A percentile compares a stretch with the other conserved stretches of the same genome.
phyloP scores from a whole-genome alignment of 140 eudicot species.

The Senecio squalidus region DNA sequence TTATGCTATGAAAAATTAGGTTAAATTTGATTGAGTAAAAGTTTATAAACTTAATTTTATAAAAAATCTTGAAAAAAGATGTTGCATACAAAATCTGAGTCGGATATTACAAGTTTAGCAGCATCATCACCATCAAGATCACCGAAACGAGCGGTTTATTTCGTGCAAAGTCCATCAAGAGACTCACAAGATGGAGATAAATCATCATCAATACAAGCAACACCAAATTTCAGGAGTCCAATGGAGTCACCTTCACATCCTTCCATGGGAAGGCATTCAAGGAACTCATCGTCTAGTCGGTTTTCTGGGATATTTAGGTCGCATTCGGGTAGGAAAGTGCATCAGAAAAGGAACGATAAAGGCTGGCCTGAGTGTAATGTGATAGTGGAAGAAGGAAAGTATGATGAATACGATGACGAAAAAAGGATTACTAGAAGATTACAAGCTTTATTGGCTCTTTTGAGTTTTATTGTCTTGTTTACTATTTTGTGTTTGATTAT shows the following conservation, averaged over 20 bases:
- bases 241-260: conserved; percentile 97
- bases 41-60: background rate
- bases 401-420: conserved; percentile 78
- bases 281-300: conserved; percentile 92
- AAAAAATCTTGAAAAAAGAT: conserved; percentile 24
- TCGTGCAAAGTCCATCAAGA: conserved; percentile 94
- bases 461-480: conserved; percentile 60
- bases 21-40: conserved; percentile 2
- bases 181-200: conserved; percentile 98
- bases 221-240: conserved; percentile 81
- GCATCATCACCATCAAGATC: conserved; percentile 98
- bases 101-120: conserved; percentile 90
- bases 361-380: conserved; percentile 99
- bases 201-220: conserved; percentile 84
- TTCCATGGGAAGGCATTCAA: conserved; percentile 82
- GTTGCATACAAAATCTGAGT: conserved; percentile 88
- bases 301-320: conserved; percentile 96
- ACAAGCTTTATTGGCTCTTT: conserved; percentile 67
- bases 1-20: conserved; percentile 12
- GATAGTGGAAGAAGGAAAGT: conserved; percentile 88
- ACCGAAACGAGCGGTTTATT: conserved; percentile 81
- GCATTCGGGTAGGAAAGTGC: conserved; percentile 78
- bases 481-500: conserved; percentile 83
- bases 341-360: conserved; percentile 80
- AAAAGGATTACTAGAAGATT: conserved; percentile 50